Evolutionary conservation across 495 filamentous ascomycete species (phyloP).

Genomic region (Choiromyces venosus): DNA sequence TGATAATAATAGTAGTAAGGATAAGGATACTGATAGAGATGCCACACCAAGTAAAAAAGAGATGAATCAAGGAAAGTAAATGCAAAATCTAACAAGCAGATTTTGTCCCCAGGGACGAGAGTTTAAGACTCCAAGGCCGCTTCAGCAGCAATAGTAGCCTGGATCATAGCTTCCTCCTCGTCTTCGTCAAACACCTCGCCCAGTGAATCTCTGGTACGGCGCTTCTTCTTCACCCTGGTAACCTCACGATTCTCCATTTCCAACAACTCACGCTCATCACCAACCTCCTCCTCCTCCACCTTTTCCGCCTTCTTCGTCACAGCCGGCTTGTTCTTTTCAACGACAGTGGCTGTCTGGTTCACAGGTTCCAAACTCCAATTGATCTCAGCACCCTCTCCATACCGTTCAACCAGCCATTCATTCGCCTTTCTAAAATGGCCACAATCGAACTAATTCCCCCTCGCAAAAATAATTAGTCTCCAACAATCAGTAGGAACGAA

Average conservation of each 20-base stretch:
- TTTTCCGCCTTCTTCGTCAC: not conserved
- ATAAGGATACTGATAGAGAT: not conserved
- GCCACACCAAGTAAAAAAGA: not conserved
- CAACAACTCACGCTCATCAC: conserved; percentile 1
- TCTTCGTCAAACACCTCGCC: conserved; percentile 30
- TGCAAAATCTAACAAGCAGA: not conserved
- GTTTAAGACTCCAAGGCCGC: not conserved
- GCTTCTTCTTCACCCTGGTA: conserved; percentile 3
- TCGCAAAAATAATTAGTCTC: not conserved
- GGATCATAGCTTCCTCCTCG: conserved; percentile 38
- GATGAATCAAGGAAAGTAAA: not conserved
- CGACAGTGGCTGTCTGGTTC: conserved; percentile 40
- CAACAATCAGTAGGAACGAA: not conserved
- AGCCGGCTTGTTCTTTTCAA: not conserved
- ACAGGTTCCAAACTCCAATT: conserved; percentile 65
- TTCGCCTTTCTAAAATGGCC: conserved; percentile 85
- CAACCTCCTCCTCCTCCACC: not conserved
- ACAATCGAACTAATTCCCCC: conserved; percentile 63
- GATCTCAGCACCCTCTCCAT: conserved; percentile 72
- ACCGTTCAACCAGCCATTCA: conserved; percentile 72
- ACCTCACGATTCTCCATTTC: not conserved
- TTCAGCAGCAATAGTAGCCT: conserved; percentile 26
- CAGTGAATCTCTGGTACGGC: conserved; percentile 1
- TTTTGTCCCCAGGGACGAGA: not conserved
- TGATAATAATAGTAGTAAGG: not conserved